Conservation (phyloP, 345 rosid genomes). For the Linum trigynum region DNA sequence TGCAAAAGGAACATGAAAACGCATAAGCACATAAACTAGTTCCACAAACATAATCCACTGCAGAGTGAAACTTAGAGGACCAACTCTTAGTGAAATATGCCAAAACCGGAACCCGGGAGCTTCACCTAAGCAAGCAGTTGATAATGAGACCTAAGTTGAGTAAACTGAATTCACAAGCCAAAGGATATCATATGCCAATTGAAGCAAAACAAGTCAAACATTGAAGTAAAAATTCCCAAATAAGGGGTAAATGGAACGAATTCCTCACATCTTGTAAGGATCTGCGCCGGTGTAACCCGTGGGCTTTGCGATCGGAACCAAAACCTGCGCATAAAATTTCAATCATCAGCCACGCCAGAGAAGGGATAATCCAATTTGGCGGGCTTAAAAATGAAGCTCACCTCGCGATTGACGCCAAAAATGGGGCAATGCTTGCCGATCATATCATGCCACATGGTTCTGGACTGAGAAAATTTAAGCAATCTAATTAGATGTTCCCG, state of each 20-base stretch:
- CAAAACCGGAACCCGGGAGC: too few relatives aligned
- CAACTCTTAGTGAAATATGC: too few relatives aligned
- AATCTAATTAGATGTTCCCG: conserved; percentile 12
- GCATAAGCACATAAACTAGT: not conserved
- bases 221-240: not conserved
- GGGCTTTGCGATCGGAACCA: conserved; percentile 84
- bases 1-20: conserved; percentile 3
- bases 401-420: conserved; percentile 95
- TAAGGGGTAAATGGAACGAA: not conserved
- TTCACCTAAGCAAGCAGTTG: not conserved
- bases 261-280: conserved; percentile 86
- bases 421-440: conserved; percentile 94
- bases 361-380: not conserved
- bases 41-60: too few relatives aligned
- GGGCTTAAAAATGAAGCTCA: conserved; percentile 7
- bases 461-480: conserved; percentile 42
- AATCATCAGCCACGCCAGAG: not conserved
- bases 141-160: too few relatives aligned
- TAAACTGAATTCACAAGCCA: not conserved
- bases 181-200: not conserved
- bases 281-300: conserved; percentile 87
- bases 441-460: conserved; percentile 89
- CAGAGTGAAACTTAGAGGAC: too few relatives aligned
- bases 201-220: not conserved
- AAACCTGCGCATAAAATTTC: conserved; percentile 34